phyloP scores from a whole-genome alignment of 2,329 filamentous ascomycete species.

The Neonectria faginata region DNA sequence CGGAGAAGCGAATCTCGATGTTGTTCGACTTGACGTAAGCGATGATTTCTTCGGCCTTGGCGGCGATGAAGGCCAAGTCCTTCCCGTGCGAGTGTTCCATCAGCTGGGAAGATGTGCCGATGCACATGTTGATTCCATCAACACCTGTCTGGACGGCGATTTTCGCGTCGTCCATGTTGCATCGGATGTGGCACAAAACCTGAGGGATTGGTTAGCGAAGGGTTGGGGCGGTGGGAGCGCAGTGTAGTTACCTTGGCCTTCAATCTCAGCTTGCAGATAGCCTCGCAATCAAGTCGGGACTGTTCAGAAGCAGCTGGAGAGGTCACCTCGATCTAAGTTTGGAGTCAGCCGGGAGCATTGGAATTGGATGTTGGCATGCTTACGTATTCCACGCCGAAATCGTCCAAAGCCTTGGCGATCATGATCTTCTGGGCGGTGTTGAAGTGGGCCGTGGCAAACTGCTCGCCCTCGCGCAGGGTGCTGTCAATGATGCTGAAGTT shows the following conservation, averaged over 20 bases:
- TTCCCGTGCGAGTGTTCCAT: slow-evolving; percentile 90
- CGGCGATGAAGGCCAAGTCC: slow-evolving; percentile 90
- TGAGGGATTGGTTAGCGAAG: neutral
- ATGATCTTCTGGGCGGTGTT: slow-evolving; percentile 64
- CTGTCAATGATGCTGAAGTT: slow-evolving; percentile 45
- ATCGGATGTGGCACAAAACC: slow-evolving; percentile 43
- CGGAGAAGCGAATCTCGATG: slow-evolving; percentile 63
- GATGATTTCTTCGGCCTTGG: slow-evolving; percentile 53
- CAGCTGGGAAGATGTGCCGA: slow-evolving; percentile 85
- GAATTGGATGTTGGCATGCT: slow-evolving; percentile 25
- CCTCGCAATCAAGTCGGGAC: slow-evolving; percentile 86
- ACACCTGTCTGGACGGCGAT: slow-evolving; percentile 86
- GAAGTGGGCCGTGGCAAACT: slow-evolving; percentile 78
- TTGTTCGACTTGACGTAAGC: slow-evolving; percentile 36
- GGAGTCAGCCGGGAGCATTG: slow-evolving; percentile 33
- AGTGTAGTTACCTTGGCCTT: slow-evolving; percentile 60
- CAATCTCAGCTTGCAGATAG: slow-evolving; percentile 93
- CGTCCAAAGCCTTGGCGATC: neutral
- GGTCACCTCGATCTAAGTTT: slow-evolving; percentile 73
- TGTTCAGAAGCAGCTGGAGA: slow-evolving; percentile 88
- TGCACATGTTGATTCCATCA: slow-evolving; percentile 72
- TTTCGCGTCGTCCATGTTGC: slow-evolving; percentile 65
- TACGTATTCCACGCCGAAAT: slow-evolving; percentile 1
- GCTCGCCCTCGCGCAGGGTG: slow-evolving; percentile 44
- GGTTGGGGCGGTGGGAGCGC: slow-evolving; percentile 66